Conservation (phyloP, 208 protist species). For the Trypanosoma platydactyli region DNA sequence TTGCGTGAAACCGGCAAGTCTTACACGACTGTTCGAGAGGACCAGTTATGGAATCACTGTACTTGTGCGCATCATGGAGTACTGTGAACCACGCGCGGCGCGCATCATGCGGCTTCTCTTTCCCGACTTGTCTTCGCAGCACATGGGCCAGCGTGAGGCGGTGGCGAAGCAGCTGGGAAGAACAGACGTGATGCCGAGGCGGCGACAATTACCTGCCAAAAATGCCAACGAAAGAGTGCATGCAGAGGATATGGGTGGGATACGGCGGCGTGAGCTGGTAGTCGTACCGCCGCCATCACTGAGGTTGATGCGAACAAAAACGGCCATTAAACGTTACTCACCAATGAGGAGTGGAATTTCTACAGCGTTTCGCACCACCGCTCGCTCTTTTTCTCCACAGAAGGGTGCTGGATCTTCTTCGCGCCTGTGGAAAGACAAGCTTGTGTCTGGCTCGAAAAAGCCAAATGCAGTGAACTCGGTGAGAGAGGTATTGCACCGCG, state of each 20-base stretch:
- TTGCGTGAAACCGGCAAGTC: slow-evolving; percentile 42
- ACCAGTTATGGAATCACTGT: slow-evolving; percentile 52
- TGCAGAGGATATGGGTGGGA: slow-evolving; percentile 5
- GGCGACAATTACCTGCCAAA: slow-evolving; percentile 1
- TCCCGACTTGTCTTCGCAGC: slow-evolving; percentile 34
- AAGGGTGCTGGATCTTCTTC: neutral
- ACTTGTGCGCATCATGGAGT: slow-evolving; percentile 61
- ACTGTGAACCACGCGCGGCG: slow-evolving; percentile 61
- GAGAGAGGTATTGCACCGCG: neutral
- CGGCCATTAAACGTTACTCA: slow-evolving; percentile 13
- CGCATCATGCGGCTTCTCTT: slow-evolving; percentile 73
- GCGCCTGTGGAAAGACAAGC: neutral
- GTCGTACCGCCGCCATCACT: neutral
- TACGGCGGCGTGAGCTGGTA: slow-evolving; percentile 10
- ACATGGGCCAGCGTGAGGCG: neutral
- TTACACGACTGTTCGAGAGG: slow-evolving; percentile 67
- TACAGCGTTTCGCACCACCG: neutral
- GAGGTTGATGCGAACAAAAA: slow-evolving; percentile 6
- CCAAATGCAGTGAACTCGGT: neutral
- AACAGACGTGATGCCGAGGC: neutral
- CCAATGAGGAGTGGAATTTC: neutral
- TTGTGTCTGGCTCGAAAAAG: neutral
- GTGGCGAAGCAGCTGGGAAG: neutral
- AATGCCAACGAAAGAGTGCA: neutral
- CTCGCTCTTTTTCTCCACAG: neutral